Evolutionary conservation across 1,284 basidiomycete species (phyloP), one percentile per base, ranked within the genome.

Genomic region (Sporisorium sorghi): DNA sequence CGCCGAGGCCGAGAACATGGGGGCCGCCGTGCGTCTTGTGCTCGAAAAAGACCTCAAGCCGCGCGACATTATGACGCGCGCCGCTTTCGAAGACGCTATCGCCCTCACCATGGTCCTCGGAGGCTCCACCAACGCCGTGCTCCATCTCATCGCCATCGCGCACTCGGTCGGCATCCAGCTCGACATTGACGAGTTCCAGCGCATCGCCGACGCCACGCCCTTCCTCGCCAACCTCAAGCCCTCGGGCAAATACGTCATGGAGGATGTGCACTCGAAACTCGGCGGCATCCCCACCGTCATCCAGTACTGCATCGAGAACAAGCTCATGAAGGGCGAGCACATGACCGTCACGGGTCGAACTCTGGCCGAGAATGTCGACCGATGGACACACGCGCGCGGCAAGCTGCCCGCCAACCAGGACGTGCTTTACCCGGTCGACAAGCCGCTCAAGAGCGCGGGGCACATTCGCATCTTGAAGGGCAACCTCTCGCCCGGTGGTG

Each of bases 381-480:
- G 89, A 71, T 94, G 93, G 93, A 90, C 89, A 10, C 89, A 91
- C 81, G 64, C 73, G 39, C 67, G 69, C 15, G 83, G 83, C 47
- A 82, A 80, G 60, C 66, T 83, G 30, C 73, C 78, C 3, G 62
- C 53, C 11, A 57, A 60, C 30, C 83, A 84, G 64, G 81, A 84
- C 28, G 75, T 84, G 9, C 62, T 84, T 3, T 74, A 76, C 11
- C 80, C 83, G 19, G 26, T 83, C 9, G 56, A 73, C 50, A 76
- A 78, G 39, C 83, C 83, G 35, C 75, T 84, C 68, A 84, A 84
- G 74, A 47, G 60, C 14, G 75, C 78, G 2, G 83, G 83, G 30
- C 83, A 84, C 59, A 78, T 84, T 48, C 79, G 82, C 32, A 80
- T 84, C 44, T 69, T 84, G 33, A 80, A 79, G 56, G 83, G 83